Percentiles rank a stretch among this genome's conserved stretches.
Evolutionary conservation across 805 yeast genomes (phyloP).

Genomic region (Candida maris): DNA sequence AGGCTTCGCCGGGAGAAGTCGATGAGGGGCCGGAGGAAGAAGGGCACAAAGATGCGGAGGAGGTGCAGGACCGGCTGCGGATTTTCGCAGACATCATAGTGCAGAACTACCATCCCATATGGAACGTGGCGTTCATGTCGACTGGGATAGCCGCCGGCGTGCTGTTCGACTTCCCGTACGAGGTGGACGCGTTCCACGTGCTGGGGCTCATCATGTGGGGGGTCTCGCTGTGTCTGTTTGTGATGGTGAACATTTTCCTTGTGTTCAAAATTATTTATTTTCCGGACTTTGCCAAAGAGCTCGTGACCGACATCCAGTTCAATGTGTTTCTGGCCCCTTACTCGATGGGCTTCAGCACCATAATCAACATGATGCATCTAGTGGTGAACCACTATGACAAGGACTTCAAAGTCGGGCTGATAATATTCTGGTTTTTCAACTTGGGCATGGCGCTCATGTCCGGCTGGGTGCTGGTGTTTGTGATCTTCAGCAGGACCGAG

Average conservation of each 20-base stretch:
- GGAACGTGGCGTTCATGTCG: conserved; percentile 76
- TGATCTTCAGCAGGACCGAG: conserved; percentile 39
- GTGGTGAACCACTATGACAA: conserved; percentile 35
- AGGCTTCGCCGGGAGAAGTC: conserved; percentile 1
- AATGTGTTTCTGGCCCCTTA: conserved; percentile 70
- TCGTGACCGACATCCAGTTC: conserved; percentile 39
- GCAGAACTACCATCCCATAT: conserved; percentile 44
- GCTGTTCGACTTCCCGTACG: conserved; percentile 53
- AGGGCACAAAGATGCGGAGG: not conserved
- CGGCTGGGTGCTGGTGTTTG: conserved; percentile 55
- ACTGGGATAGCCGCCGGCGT: conserved; percentile 65
- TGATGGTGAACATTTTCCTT: conserved; percentile 39
- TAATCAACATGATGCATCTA: conserved; percentile 51
- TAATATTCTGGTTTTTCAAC: conserved; percentile 67
- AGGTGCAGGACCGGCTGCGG: not conserved
- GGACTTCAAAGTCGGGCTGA: conserved; percentile 36
- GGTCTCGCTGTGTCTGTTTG: conserved; percentile 45
- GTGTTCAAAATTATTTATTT: conserved; percentile 32
- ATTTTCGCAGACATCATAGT: conserved; percentile 16
- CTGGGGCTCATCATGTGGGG: conserved; percentile 41
- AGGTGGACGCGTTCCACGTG: conserved; percentile 18
- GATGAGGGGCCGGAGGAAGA: not conserved
- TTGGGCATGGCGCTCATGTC: conserved; percentile 49
- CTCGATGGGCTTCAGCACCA: conserved; percentile 75
- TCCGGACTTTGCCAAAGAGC: conserved; percentile 18